Conservation (phyloP, 2,329 filamentous ascomycete genomes). For the Whalleya microplaca region DNA sequence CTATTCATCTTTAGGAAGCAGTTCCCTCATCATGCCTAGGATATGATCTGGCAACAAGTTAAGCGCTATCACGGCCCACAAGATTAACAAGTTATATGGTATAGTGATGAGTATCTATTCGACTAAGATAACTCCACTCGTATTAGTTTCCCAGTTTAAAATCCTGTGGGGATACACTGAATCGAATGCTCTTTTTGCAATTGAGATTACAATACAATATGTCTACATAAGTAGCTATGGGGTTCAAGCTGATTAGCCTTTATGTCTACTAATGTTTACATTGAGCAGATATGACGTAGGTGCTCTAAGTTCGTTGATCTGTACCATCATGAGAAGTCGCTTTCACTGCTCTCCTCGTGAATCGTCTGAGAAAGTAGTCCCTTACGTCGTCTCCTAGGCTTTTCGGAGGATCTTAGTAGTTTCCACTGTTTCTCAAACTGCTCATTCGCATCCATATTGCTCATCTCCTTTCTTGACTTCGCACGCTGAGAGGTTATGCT, state of each 20-base stretch:
- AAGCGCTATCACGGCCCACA: too few relatives aligned
- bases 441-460: conserved; percentile 16
- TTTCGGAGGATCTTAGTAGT: conserved; percentile 31
- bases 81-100: too few relatives aligned
- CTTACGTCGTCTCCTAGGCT: conserved; percentile 46
- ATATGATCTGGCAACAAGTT: too few relatives aligned
- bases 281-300: background rate
- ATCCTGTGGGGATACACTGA: too few relatives aligned
- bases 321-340: conserved; percentile 40
- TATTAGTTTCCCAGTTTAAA: too few relatives aligned
- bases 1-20: too few relatives aligned
- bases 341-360: conserved; percentile 71
- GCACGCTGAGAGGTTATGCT: conserved; percentile 1
- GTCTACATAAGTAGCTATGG: background rate
- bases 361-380: conserved; percentile 69
- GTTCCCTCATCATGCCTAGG: too few relatives aligned
- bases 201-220: background rate
- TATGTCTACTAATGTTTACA: background rate
- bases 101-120: too few relatives aligned
- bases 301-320: background rate
- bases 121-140: too few relatives aligned
- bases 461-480: conserved; percentile 10
- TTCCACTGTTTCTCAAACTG: conserved; percentile 35
- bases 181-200: background rate
- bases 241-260: background rate